A percentile compares a stretch with the other conserved stretches of the same genome.
Conservation (phyloP, 2,329 filamentous ascomycete genomes). For the Beauveria scarabaeidicola region DNA sequence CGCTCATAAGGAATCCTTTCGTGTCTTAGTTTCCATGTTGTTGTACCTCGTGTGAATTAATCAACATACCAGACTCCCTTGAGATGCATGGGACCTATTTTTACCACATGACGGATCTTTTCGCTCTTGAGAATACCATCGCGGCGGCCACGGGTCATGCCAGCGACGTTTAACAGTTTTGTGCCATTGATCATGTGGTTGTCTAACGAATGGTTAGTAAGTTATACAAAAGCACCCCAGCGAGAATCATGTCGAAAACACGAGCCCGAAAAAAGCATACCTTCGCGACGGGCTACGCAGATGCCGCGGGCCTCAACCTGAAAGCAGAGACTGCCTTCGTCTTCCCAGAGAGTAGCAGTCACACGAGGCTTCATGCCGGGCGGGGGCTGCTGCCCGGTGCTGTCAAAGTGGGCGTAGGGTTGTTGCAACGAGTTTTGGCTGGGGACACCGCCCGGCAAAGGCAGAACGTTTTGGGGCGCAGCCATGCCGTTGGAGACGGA, state of each 20-base stretch:
- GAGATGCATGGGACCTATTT: constrained; percentile 97
- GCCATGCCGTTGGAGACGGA: constrained; percentile 64
- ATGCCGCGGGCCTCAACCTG: constrained; percentile 95
- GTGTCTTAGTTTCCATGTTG: constrained; percentile 19
- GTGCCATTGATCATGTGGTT: constrained; percentile 99
- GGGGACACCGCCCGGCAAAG: constrained; percentile 51
- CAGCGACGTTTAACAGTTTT: constrained; percentile 91
- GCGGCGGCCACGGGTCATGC: constrained; percentile 91
- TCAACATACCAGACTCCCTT: constrained; percentile 85
- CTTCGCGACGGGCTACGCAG: constrained; percentile 88
- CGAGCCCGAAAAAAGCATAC: constrained; percentile 36
- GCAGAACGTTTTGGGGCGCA: constrained; percentile 53
- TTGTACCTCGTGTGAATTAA: constrained; percentile 14
- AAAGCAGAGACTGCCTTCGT: constrained; percentile 94
- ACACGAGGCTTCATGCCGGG: constrained; percentile 94
- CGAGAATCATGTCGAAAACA: neutral
- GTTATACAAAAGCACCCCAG: neutral
- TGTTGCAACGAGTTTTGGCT: constrained; percentile 43
- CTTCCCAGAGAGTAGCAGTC: constrained; percentile 95
- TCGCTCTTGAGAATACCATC: constrained; percentile 98
- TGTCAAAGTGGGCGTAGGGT: constrained; percentile 60
- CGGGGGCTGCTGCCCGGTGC: constrained; percentile 85
- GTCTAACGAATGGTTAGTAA: constrained; percentile 35
- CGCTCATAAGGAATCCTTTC: constrained; percentile 93
- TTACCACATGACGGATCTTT: constrained; percentile 92